These are phyloP conservation scores for Pyrus bretschneideri DNA, from an alignment of 306 rosid species.

Conservation along the genomic window DNA sequence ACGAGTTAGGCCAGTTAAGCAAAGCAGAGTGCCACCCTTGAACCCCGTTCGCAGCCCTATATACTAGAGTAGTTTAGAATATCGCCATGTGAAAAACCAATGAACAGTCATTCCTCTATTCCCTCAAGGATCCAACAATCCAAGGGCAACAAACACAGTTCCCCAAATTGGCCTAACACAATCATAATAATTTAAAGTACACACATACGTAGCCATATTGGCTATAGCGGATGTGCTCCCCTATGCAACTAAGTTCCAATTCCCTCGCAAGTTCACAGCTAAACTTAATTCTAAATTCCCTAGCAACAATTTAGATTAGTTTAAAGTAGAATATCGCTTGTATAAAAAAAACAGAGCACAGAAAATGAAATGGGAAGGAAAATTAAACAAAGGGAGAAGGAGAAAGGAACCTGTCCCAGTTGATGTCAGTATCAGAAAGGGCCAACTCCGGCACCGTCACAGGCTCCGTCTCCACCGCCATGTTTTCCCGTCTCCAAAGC, in stretches of 20 bases:
- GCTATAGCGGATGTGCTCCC: no score
- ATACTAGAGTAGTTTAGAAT: no score
- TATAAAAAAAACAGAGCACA: background rate
- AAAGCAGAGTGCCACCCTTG: no score
- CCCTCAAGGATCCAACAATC: background rate
- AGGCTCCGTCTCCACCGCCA: conserved; percentile 48
- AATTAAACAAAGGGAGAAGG: background rate
- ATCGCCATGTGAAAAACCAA: no score
- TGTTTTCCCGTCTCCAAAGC: background rate
- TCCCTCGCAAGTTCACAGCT: no score
- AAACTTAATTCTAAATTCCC: no score
- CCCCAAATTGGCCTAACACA: background rate
- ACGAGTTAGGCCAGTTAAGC: no score
- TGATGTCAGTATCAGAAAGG: conserved; percentile 63
- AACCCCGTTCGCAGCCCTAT: no score
- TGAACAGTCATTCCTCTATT: background rate
- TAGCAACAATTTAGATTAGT: no score
- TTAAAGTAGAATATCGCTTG: no score
- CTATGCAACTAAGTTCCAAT: no score
- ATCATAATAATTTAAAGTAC: background rate
- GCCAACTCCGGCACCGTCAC: conserved; percentile 39
- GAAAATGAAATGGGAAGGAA: background rate
- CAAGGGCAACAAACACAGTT: background rate
- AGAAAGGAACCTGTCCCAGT: conserved; percentile 64
- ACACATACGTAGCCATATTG: no score